These are phyloP conservation scores for Zymoseptoria crescenta DNA, from an alignment of 2,329 filamentous ascomycete species.

Conservation along the genomic window DNA sequence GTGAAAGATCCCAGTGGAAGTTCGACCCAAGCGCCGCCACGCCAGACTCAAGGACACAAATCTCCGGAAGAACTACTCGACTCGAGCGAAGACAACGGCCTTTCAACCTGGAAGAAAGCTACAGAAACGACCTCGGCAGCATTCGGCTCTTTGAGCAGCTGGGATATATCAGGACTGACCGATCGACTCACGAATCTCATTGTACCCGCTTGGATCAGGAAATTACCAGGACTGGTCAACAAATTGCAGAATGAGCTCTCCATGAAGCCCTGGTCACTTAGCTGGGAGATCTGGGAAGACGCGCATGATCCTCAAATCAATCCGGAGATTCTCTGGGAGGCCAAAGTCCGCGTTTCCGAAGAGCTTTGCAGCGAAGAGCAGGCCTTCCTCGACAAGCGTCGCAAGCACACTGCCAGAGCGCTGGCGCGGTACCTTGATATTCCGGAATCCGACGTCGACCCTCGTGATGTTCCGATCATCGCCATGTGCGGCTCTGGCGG, in stretches of 20 bases:
- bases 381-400: slow-evolving; percentile 62
- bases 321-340: slow-evolving; percentile 78
- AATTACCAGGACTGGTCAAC: slow-evolving; percentile 65
- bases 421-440: slow-evolving; percentile 76
- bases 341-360: slow-evolving; percentile 70
- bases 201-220: slow-evolving; percentile 72
- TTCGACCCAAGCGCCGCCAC: slow-evolving; percentile 17
- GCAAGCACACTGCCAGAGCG: slow-evolving; percentile 59
- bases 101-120: slow-evolving; percentile 23
- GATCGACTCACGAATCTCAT: slow-evolving; percentile 40
- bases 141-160: slow-evolving; percentile 21
- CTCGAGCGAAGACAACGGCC: slow-evolving; percentile 5
- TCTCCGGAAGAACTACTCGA: neutral
- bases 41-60: slow-evolving; percentile 18
- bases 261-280: slow-evolving; percentile 77
- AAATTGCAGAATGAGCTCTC: slow-evolving; percentile 86
- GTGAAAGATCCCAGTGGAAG: neutral
- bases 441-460: slow-evolving; percentile 72
- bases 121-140: slow-evolving; percentile 20
- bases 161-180: slow-evolving; percentile 22
- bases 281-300: slow-evolving; percentile 88
- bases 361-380: slow-evolving; percentile 79
- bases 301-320: slow-evolving; percentile 76
- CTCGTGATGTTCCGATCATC: slow-evolving; percentile 86
- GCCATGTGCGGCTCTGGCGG: slow-evolving; percentile 93